These are phyloP conservation scores for Neurospora tetraspora DNA, from an alignment of 495 filamentous ascomycete genomes.

Conservation along the genomic window DNA sequence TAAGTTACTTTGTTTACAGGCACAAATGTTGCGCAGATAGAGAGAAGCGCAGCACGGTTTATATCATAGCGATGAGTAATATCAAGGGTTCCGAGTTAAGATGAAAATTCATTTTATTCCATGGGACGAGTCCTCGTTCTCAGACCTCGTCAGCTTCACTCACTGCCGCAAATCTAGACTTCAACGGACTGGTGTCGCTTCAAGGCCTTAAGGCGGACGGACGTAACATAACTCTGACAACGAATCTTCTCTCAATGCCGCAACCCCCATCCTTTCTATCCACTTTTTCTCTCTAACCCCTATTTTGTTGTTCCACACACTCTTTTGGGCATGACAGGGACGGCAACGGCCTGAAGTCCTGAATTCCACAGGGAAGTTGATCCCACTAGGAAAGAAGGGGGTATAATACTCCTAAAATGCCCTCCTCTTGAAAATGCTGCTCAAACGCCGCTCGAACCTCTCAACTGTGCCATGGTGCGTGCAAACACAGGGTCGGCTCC, in stretches of 20 bases:
- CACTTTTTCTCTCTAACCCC: background rate
- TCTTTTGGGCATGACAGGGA: background rate
- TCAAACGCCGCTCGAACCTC: background rate
- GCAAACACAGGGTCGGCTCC: background rate
- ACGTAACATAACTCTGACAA: background rate
- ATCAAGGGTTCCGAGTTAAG: background rate
- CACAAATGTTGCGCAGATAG: background rate
- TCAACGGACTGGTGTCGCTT: background rate
- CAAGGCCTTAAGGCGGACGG: background rate
- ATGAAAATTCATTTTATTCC: background rate
- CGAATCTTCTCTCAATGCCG: background rate
- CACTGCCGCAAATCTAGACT: background rate
- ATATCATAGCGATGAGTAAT: background rate
- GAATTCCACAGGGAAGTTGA: background rate
- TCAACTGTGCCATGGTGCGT: background rate
- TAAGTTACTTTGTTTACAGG: no score
- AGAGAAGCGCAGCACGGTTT: background rate
- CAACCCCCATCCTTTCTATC: background rate
- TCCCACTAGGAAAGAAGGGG: conserved; percentile 7
- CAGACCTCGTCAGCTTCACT: background rate
- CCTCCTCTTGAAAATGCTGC: background rate
- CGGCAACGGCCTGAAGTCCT: background rate
- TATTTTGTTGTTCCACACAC: background rate
- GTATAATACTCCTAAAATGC: conserved; percentile 12
- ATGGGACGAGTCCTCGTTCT: background rate